Conservation (phyloP, 805 yeast genomes). For the Kregervanrija fluxuum region DNA sequence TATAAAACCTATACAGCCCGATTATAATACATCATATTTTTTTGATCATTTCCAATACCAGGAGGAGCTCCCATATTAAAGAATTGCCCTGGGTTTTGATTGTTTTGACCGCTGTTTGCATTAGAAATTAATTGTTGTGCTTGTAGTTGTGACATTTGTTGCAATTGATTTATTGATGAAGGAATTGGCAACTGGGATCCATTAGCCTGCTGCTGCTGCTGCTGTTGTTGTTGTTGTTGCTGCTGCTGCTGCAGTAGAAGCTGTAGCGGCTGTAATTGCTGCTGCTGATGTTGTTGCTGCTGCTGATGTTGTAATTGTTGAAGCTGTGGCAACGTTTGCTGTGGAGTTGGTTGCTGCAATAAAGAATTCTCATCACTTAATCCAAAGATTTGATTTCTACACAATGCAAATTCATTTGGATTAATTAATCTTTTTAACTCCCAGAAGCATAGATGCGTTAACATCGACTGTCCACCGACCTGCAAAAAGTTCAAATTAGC, state of each 20-base stretch:
- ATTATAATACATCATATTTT: slow-evolving; percentile 17
- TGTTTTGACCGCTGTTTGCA: background rate
- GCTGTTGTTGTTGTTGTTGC: slow-evolving; percentile 5
- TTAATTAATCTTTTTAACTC: slow-evolving; percentile 35
- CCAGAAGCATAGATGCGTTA: slow-evolving; percentile 59
- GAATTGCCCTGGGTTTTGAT: background rate
- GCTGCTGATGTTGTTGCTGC: background rate
- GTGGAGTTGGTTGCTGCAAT: slow-evolving; percentile 3
- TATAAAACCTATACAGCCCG: background rate
- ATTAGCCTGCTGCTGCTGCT: background rate
- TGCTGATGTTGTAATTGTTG: slow-evolving; percentile 7
- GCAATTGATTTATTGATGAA: background rate
- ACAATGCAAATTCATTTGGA: slow-evolving; percentile 12
- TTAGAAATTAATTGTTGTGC: slow-evolving; percentile 9
- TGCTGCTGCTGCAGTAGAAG: slow-evolving; percentile 8
- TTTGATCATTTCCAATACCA: slow-evolving; percentile 13
- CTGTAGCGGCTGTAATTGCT: slow-evolving; percentile 2
- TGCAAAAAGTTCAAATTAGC: slow-evolving; percentile 41
- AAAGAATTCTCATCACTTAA: slow-evolving; percentile 15
- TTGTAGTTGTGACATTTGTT: slow-evolving; percentile 4
- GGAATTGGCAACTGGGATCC: background rate
- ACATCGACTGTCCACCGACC: slow-evolving; percentile 56
- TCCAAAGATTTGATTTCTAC: slow-evolving; percentile 27
- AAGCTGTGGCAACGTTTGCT: background rate
- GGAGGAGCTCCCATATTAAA: slow-evolving; percentile 12